phyloP scores from a whole-genome alignment of 1,284 basidiomycete genomes.

The Microbotryum violaceum region DNA sequence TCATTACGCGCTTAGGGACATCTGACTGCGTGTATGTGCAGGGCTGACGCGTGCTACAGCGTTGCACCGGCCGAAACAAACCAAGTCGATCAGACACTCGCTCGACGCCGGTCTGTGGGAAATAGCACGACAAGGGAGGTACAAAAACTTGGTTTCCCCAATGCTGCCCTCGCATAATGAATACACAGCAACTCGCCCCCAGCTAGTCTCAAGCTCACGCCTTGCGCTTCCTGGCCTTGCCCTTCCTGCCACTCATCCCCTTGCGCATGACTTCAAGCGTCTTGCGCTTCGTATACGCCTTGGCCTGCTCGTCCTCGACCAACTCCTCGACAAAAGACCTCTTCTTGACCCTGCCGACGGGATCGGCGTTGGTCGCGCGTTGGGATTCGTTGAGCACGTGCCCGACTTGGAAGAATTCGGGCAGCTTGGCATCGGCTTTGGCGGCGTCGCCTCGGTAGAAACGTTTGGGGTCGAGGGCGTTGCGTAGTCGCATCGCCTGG shows the following conservation, averaged over 20 bases:
- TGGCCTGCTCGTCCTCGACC: slow-evolving; percentile 75
- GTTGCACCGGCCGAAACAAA: no score
- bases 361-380: slow-evolving; percentile 66
- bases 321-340: slow-evolving; percentile 80
- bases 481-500: slow-evolving; percentile 80
- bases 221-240: slow-evolving; percentile 9
- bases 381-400: slow-evolving; percentile 66
- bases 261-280: slow-evolving; percentile 20
- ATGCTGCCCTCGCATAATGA: background rate
- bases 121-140: background rate
- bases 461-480: slow-evolving; percentile 89
- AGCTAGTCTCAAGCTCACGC: background rate
- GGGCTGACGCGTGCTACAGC: no score
- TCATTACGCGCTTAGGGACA: no score
- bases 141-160: background rate
- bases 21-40: no score
- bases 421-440: slow-evolving; percentile 57
- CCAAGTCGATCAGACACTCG: no score
- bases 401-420: slow-evolving; percentile 86
- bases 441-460: slow-evolving; percentile 79
- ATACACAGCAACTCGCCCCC: background rate
- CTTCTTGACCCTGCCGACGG: slow-evolving; percentile 65
- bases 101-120: no score
- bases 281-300: slow-evolving; percentile 85
- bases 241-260: slow-evolving; percentile 27